Base-by-base conservation (phyloP, 805 yeast genomes). In the Cyberlindnera maclurae region DNA sequence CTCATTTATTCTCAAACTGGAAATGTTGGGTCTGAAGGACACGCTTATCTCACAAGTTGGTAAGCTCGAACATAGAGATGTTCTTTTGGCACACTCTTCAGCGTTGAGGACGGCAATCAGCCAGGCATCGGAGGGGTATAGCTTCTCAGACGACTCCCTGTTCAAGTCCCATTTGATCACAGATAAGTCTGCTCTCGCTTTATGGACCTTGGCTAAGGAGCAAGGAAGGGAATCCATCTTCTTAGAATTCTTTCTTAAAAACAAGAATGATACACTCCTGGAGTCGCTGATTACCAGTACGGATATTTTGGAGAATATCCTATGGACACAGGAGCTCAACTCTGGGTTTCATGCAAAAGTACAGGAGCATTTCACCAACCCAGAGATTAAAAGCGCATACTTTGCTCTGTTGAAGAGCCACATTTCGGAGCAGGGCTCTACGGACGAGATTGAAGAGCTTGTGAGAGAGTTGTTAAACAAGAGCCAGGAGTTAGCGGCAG, bases 41-140 rank as follows among this genome's bases (percentile, higher is more conserved):
- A 56, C 55, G 4, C 51, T 72, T 4, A 41, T 61, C 5, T 39
- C 48, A 1, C 59, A 61, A 31, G 42, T 75, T 12, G 53, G 56
- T 17, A 30, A 45, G 4, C 45, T 70, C 15, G 60, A 68, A 2
- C 38, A 45, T 16, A 55, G 54, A 18, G 40, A 42, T 8, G 43
- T 48, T 10, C 26, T 58, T 5, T 31, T 52, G n/a, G 24, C 38
- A 1, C 38, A 41, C 2, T 45, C 59, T 27, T 43, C 44, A 18
- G 52, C 43, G 4, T 29, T 60, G 5, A 40, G 45, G 13, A 40
- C 39, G 3, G 47, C 57, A 3, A 38, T 59, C 16, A 33, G 44
- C 8, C 50, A 51, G 3, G 53, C 50, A 33, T 41, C 62, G 1
- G 36, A 50, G 0, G 33, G 28, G 2, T 65, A 59, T 41, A 42